A percentile compares a stretch with the other conserved stretches of the same genome.
phyloP scores from a whole-genome alignment of 768 basidiomycete genomes.

The Termitomyces sp. region DNA sequence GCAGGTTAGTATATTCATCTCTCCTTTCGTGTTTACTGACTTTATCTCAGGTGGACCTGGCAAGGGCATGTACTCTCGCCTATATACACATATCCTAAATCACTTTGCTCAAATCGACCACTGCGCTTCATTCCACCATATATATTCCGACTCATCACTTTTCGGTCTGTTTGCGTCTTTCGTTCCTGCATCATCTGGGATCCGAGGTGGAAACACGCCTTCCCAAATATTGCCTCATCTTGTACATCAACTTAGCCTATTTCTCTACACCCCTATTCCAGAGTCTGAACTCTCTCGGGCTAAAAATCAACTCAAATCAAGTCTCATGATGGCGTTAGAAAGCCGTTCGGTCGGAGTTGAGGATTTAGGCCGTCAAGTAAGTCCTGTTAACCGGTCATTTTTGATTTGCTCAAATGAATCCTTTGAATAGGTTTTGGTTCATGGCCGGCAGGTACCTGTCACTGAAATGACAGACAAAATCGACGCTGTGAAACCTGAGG shows the following conservation, averaged over 20 bases:
- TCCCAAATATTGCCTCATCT: slow-evolving; percentile 79
- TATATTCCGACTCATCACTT: slow-evolving; percentile 90
- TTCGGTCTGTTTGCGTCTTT: slow-evolving; percentile 92
- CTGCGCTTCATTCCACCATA: slow-evolving; percentile 96
- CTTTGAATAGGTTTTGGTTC: slow-evolving; percentile 66
- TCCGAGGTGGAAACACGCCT: slow-evolving; percentile 59
- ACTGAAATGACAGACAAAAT: slow-evolving; percentile 89
- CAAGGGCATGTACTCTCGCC: slow-evolving; percentile 97
- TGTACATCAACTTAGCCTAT: slow-evolving; percentile 80
- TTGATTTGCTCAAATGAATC: background rate
- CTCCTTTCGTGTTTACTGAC: background rate
- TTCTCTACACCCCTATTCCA: slow-evolving; percentile 69
- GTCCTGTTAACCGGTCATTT: background rate
- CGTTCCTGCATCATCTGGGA: slow-evolving; percentile 56
- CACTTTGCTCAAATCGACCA: slow-evolving; percentile 92
- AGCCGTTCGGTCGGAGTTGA: slow-evolving; percentile 82
- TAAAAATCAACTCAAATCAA: slow-evolving; percentile 93
- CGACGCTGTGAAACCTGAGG: slow-evolving; percentile 67
- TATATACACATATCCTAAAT: slow-evolving; percentile 95
- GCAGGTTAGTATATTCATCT: slow-evolving; percentile 50
- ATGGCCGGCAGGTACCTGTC: slow-evolving; percentile 81
- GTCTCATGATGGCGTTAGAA: slow-evolving; percentile 92
- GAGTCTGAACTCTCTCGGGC: slow-evolving; percentile 75
- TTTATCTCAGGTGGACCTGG: slow-evolving; percentile 77
- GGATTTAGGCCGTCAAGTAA: slow-evolving; percentile 86